A percentile compares a stretch with the other conserved stretches of the same genome.
These are phyloP conservation scores for Nitzschia palea DNA, from an alignment of 108 stramenopile genomes.

Conservation along the genomic window DNA sequence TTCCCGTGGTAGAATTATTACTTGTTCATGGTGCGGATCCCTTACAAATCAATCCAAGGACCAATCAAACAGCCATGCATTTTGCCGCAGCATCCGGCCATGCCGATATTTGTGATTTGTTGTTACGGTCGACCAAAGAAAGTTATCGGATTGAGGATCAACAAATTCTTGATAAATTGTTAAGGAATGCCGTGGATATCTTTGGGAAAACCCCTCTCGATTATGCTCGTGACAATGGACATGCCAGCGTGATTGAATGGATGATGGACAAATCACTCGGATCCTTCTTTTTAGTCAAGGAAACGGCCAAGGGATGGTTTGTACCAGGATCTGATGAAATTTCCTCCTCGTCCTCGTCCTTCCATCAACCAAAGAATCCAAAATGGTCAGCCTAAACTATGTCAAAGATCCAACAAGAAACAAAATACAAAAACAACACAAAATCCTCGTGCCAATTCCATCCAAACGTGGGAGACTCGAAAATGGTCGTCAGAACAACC, in stretches of 20 bases:
- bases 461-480: no score
- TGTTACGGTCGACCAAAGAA: neutral
- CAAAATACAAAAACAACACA: no score
- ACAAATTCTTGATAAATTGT: neutral
- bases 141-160: neutral
- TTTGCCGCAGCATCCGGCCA: constrained; percentile 6
- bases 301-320: neutral
- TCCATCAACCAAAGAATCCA: no score
- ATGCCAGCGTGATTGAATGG: neutral
- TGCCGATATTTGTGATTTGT: constrained; percentile 1
- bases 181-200: neutral
- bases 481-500: no score
- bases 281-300: neutral
- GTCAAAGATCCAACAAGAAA: no score
- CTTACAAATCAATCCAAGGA: neutral
- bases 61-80: constrained; percentile 16
- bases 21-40: constrained; percentile 22
- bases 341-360: no score
- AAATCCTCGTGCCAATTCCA: no score
- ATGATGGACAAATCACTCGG: neutral
- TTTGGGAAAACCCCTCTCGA: neutral
- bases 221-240: neutral
- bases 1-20: constrained; percentile 35
- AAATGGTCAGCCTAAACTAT: no score
- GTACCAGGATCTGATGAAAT: no score